These are phyloP conservation scores for Serpula lacrymans DNA, from an alignment of 768 basidiomycete genomes.

Conservation along the genomic window DNA sequence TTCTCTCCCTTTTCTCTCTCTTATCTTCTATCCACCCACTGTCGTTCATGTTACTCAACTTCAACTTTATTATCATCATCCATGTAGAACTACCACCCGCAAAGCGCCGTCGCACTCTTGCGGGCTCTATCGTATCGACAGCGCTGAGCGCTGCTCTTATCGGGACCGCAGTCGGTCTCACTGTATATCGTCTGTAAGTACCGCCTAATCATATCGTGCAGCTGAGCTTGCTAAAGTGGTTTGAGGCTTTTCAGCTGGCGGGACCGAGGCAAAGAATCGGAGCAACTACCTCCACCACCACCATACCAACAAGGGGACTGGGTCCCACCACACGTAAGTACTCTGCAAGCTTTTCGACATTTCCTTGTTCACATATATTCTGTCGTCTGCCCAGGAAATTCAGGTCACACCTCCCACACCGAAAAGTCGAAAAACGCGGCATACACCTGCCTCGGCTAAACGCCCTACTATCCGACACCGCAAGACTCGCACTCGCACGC, in stretches of 20 bases:
- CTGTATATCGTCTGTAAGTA: slow-evolving; percentile 81
- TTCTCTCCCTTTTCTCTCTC: slow-evolving; percentile 11
- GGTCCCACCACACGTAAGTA: slow-evolving; percentile 36
- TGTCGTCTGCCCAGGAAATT: slow-evolving; percentile 26
- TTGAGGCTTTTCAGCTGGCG: slow-evolving; percentile 55
- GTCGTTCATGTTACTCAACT: slow-evolving; percentile 25
- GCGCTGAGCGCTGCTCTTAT: slow-evolving; percentile 84
- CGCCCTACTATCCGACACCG: slow-evolving; percentile 37
- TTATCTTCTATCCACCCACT: slow-evolving; percentile 12
- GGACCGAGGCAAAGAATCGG: slow-evolving; percentile 62
- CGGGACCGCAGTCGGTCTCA: slow-evolving; percentile 82
- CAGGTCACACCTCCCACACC: slow-evolving; percentile 37
- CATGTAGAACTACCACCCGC: slow-evolving; percentile 72
- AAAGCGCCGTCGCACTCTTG: slow-evolving; percentile 78
- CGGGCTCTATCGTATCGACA: slow-evolving; percentile 79
- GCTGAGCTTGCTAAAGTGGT: slow-evolving; percentile 1
- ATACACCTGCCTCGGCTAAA: slow-evolving; percentile 24
- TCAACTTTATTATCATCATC: slow-evolving; percentile 42
- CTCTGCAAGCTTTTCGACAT: background rate
- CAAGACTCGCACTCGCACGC: slow-evolving; percentile 25
- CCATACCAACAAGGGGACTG: slow-evolving; percentile 64
- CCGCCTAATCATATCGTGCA: slow-evolving; percentile 1
- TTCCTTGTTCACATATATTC: background rate
- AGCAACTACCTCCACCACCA: slow-evolving; percentile 50
- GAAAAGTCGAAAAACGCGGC: slow-evolving; percentile 36